Base-by-base conservation (phyloP, 2,329 filamentous ascomycete genomes). In the Sarocladiaceae sp. region DNA sequence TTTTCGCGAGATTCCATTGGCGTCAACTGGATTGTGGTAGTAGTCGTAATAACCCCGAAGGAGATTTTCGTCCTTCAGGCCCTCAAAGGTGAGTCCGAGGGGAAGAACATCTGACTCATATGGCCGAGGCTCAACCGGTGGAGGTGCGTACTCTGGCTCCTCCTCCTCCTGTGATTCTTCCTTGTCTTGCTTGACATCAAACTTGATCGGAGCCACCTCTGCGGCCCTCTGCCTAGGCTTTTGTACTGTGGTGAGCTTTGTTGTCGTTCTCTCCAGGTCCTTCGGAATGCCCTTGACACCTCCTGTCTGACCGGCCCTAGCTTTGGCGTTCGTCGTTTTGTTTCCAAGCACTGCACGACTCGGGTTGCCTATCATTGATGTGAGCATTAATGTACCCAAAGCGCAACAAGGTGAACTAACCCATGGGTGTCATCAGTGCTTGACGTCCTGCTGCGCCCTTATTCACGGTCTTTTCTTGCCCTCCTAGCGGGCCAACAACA, bases 271-370 rank as follows among this genome's bases (percentile, higher is more conserved):
- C 57, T 85, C 84, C 48, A 80, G 69, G 54, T 84, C 82, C 46
- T 78, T 76, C 36, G 78, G 75, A 20, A 76, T 73, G 54, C 73
- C 73, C 60, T 84, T 86, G 28, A 80, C 84, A 26, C 80, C 84
- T 6, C 81, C 81, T 3, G 84, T 85, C 57, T 87, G 84, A 58
- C 84, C 79, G 48, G 76, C 78, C 64, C 77, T 82, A 54, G 86
- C 80, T 74, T 96, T 97, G 51, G 89, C 90, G 68, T 99, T 99
- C 50, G 94, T 97, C 1, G 93, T 97, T 71, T 99, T 99, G 77
- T 90, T 87, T 29, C 93, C 93, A 46, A 99, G 74, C 12, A 90
- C 88, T 33, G 92, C 91, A 62, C 93, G 84, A 54, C 76, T 85
- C 54, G 84, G 83, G 25, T 63, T 62, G 12, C 60, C 68, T 68